A percentile compares a stretch with the other conserved stretches of the same genome.
These are phyloP conservation scores for Basipetospora chlamydospora DNA, from an alignment of 2,329 filamentous ascomycete species.

Conservation along the genomic window DNA sequence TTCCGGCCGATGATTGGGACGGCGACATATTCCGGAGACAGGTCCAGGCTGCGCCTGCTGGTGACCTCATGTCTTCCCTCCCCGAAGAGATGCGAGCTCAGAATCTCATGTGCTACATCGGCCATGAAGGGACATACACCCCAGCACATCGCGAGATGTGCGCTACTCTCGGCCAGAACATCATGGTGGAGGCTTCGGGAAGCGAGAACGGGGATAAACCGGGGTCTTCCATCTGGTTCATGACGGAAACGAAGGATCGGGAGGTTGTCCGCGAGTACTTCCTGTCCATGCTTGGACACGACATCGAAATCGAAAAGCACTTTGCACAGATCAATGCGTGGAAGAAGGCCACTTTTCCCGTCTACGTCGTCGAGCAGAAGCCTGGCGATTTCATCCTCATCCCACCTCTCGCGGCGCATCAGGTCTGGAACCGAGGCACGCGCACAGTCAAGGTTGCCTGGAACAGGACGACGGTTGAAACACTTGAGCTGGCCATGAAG, in stretches of 20 bases:
- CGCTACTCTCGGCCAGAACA: constrained; percentile 86
- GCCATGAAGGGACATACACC: constrained; percentile 93
- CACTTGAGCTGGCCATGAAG: constrained; percentile 67
- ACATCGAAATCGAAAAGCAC: constrained; percentile 92
- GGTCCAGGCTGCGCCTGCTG: constrained; percentile 53
- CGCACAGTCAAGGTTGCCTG: constrained; percentile 95
- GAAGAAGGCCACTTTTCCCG: constrained; percentile 86
- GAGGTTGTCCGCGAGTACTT: constrained; percentile 88
- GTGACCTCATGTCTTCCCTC: constrained; percentile 89
- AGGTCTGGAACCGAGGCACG: constrained; percentile 96
- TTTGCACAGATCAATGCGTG: constrained; percentile 93
- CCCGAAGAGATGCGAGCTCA: constrained; percentile 78
- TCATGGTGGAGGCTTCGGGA: constrained; percentile 88
- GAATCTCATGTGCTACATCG: constrained; percentile 97
- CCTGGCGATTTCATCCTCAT: constrained; percentile 88
- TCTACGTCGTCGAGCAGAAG: constrained; percentile 83
- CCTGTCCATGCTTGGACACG: constrained; percentile 80
- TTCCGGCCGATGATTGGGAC: constrained; percentile 13
- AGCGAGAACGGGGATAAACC: constrained; percentile 59
- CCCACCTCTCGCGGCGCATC: constrained; percentile 83
- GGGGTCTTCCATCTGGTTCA: constrained; percentile 94
- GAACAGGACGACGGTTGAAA: constrained; percentile 91
- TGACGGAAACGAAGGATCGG: constrained; percentile 91
- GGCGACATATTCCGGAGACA: constrained; percentile 27
- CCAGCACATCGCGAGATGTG: constrained; percentile 97